These are phyloP conservation scores for Globisporangium lucens DNA, from an alignment of 352 stramenopile species.

Conservation along the genomic window DNA sequence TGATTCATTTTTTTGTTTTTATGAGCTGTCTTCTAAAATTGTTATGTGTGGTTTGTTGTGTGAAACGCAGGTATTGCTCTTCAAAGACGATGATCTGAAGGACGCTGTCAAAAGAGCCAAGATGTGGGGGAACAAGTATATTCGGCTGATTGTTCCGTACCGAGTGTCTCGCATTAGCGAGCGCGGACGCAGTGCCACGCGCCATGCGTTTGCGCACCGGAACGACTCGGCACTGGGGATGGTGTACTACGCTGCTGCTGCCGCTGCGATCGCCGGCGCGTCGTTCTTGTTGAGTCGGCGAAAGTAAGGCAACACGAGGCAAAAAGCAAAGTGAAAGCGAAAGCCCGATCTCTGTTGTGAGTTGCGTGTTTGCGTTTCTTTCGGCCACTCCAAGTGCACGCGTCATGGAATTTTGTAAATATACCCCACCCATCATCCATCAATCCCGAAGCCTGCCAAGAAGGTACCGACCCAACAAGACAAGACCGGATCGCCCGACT, in stretches of 20 bases:
- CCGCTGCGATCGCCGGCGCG: constrained; percentile 68
- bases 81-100: constrained; percentile 77
- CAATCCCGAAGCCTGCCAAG: neutral
- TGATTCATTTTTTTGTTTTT: too few relatives aligned
- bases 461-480: neutral
- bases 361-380: constrained; percentile 10
- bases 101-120: constrained; percentile 72
- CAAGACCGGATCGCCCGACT: neutral
- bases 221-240: constrained; percentile 62
- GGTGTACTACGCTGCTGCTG: constrained; percentile 75
- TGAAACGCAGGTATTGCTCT: constrained; percentile 56
- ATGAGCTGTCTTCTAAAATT: neutral
- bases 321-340: neutral
- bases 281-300: constrained; percentile 79
- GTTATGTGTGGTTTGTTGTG: constrained; percentile 2
- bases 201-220: constrained; percentile 36
- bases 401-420: constrained; percentile 4
- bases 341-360: constrained; percentile 1
- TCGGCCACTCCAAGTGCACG: neutral
- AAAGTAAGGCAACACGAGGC: constrained; percentile 30
- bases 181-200: constrained; percentile 23
- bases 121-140: constrained; percentile 83
- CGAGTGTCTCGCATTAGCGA: constrained; percentile 29
- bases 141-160: constrained; percentile 66
- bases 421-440: neutral